Evolutionary conservation across 768 basidiomycete species (phyloP).

Genomic region (Panus rudis): DNA sequence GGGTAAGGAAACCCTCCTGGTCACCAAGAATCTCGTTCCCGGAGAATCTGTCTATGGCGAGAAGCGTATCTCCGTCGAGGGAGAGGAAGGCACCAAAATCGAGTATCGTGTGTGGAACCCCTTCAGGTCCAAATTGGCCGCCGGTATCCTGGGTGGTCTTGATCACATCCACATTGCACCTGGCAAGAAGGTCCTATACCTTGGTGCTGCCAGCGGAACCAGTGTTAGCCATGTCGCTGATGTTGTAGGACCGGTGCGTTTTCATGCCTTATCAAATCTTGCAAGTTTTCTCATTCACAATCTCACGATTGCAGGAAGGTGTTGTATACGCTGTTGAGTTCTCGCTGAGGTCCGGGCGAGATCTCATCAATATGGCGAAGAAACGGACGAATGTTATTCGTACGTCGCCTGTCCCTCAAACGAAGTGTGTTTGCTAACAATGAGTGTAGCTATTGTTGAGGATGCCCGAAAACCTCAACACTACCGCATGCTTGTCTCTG

Average conservation of each 20-base stretch:
- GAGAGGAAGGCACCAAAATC: constrained; percentile 72
- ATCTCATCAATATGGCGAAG: constrained; percentile 98
- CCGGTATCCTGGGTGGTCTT: constrained; percentile 92
- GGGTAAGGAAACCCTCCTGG: constrained; percentile 94
- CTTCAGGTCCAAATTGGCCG: constrained; percentile 94
- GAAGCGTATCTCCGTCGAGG: constrained; percentile 88
- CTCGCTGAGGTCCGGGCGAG: constrained; percentile 92
- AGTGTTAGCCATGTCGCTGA: constrained; percentile 99
- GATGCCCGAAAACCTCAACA: constrained; percentile 95
- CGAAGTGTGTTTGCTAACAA: neutral
- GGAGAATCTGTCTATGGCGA: constrained; percentile 98
- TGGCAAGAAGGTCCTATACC: constrained; percentile 93
- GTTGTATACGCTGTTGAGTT: constrained; percentile 98
- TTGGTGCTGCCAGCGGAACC: constrained; percentile 96
- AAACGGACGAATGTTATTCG: constrained; percentile 99
- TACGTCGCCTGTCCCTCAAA: constrained; percentile 33
- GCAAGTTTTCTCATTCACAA: constrained; percentile 7
- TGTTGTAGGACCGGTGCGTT: constrained; percentile 87
- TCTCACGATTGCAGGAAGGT: constrained; percentile 58
- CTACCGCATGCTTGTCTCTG: constrained; percentile 93
- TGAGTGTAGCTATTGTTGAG: constrained; percentile 77
- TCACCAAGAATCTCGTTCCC: constrained; percentile 96
- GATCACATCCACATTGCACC: constrained; percentile 90
- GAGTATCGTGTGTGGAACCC: constrained; percentile 99
- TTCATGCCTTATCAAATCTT: constrained; percentile 1